Conservation (phyloP, 2,329 filamentous ascomycete species). For the Madurella fahalii region DNA sequence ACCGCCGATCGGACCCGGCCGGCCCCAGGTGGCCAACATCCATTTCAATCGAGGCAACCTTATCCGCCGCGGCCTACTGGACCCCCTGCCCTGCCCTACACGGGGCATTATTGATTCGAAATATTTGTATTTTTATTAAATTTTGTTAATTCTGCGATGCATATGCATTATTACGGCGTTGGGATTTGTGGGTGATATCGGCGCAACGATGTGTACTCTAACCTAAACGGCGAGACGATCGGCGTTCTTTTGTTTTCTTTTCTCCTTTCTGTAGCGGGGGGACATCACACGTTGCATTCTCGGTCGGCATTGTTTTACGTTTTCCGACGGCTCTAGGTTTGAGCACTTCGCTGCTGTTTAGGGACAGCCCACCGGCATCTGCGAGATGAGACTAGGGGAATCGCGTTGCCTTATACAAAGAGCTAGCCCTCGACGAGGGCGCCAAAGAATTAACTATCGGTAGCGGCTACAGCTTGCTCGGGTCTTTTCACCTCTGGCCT, state of each 20-base stretch:
- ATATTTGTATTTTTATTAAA: constrained; percentile 1
- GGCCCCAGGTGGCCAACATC: constrained; percentile 9
- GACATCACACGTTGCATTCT: not conserved
- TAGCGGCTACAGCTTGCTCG: too few species aligned
- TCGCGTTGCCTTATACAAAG: too few species aligned
- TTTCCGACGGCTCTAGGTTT: too few species aligned
- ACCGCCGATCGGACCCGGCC: not conserved
- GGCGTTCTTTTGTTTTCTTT: not conserved
- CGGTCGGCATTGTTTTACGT: not conserved
- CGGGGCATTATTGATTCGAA: constrained; percentile 2
- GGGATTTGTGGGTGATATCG: not conserved
- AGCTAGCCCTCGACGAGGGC: too few species aligned
- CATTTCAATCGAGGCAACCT: not conserved
- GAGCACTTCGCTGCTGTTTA: too few species aligned
- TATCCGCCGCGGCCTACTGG: not conserved
- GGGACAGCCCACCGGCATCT: too few species aligned
- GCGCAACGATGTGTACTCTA: not conserved
- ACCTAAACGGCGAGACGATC: not conserved
- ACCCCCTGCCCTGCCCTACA: not conserved
- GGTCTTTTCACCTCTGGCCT: too few species aligned
- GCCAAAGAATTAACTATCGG: too few species aligned
- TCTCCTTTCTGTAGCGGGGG: too few species aligned
- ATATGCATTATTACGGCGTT: constrained; percentile 14
- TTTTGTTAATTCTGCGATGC: not conserved
- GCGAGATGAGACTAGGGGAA: too few species aligned